These are phyloP conservation scores for Pythium brassicae DNA, from an alignment of 352 stramenopile genomes.

Conservation along the genomic window DNA sequence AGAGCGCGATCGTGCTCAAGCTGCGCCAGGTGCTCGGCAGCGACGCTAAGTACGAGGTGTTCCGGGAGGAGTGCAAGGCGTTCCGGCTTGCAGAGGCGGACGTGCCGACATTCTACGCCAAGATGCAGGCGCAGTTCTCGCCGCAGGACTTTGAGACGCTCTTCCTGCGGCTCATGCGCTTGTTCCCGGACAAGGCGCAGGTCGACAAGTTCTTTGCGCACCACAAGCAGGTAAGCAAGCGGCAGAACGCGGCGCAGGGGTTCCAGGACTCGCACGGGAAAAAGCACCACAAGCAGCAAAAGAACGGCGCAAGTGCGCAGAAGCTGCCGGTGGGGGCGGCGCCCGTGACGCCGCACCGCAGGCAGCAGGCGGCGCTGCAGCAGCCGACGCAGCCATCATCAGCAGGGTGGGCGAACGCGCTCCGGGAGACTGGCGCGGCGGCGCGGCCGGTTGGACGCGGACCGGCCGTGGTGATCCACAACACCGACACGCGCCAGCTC, in stretches of 20 bases:
- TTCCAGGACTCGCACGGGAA: constrained; percentile 40
- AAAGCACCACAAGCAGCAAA: constrained; percentile 37
- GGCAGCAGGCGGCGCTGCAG: constrained; percentile 12
- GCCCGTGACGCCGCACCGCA: not conserved
- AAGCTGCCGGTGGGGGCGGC: constrained; percentile 18
- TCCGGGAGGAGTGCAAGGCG: constrained; percentile 69
- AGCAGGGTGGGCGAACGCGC: constrained; percentile 66
- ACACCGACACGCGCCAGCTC: constrained; percentile 43
- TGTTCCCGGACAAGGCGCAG: constrained; percentile 63
- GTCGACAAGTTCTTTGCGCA: constrained; percentile 58
- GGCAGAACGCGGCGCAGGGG: constrained; percentile 24
- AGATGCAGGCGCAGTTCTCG: constrained; percentile 62
- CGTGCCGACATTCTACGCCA: constrained; percentile 68
- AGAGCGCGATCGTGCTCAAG: constrained; percentile 73
- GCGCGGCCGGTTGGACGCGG: constrained; percentile 17
- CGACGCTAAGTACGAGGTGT: constrained; percentile 81
- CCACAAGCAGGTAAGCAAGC: constrained; percentile 50
- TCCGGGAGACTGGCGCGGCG: constrained; percentile 61
- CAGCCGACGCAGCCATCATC: constrained; percentile 33
- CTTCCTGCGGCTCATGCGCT: constrained; percentile 73
- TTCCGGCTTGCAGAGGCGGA: constrained; percentile 57
- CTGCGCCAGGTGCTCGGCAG: constrained; percentile 73
- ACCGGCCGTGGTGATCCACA: constrained; percentile 51
- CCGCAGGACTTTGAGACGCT: constrained; percentile 61
- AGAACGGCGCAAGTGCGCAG: constrained; percentile 12